Evolutionary conservation across 2,329 filamentous ascomycete genomes (phyloP), one percentile per base, ranked within the genome.

Genomic region (Seiridium cupressi): DNA sequence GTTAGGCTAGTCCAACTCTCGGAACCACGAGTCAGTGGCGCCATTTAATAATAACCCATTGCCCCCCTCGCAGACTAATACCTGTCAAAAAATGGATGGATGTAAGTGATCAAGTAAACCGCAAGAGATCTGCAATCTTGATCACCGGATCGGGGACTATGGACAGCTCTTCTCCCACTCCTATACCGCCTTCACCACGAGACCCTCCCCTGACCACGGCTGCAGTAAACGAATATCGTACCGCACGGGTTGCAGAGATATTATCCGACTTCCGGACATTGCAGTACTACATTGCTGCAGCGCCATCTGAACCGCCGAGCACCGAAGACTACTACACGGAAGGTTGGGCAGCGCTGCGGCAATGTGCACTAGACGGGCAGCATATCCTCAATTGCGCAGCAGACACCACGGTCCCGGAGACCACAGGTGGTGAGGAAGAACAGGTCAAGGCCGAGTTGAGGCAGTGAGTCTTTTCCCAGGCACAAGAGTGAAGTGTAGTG

Each of bases 331-430:
- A 87, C 68, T 83, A 85, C 72, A 86, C 85, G 10, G 84, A 87
- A 63, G 86, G 86, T 31, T 89, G 85, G 84, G 79, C 82, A 4
- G 81, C 81, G 13, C 74, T 89, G 56, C 81, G 86, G 47, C 86
- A 89, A 73, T 88, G 85, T 74, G 77, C 80, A 55, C 69, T 86
- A 47, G 86, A 89, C 66, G 86, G 86, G 5, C 85, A 87, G 68
- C 80, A 87, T 73, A 88, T 89, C 64, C 79, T 89, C 62, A 85
- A 88, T 68, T 85, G 83, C 66, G 85, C 84, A 31, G 85, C 85
- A 46, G 86, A 89, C 71, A 85, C 84, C 13, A 79, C 77, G 57
- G 85, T 88, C 10, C 84, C 85, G 3, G 74, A 76, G 49, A 72
- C 80, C 51, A 72, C 71, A 51, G 85, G 84, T 58, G 83, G 83